Percentiles rank a stretch among this genome's conserved stretches.
These are phyloP conservation scores for Boletus reticulatus DNA, from an alignment of 768 basidiomycete species.

Conservation along the genomic window DNA sequence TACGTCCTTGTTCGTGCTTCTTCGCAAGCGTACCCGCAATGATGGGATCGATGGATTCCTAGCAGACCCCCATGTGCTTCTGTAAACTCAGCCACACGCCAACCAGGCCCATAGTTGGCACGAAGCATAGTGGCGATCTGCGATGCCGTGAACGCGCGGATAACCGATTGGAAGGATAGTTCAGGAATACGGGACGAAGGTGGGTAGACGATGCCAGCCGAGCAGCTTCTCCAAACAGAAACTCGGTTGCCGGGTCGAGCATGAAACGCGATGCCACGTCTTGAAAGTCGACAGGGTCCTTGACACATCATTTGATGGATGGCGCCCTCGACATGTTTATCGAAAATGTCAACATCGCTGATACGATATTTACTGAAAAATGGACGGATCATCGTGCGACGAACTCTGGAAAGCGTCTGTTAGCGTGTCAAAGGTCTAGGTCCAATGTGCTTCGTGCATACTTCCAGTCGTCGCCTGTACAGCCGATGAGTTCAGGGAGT, in stretches of 20 bases:
- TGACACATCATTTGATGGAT: constrained; percentile 32
- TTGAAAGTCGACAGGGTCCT: constrained; percentile 43
- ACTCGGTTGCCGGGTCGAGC: constrained; percentile 56
- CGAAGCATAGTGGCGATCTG: constrained; percentile 35
- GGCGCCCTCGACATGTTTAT: constrained; percentile 34
- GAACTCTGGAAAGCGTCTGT: neutral
- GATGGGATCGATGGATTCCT: constrained; percentile 50
- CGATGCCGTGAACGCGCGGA: constrained; percentile 37
- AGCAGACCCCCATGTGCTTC: constrained; percentile 39
- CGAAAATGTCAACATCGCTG: constrained; percentile 40
- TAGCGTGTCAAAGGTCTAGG: neutral
- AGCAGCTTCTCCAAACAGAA: constrained; percentile 48
- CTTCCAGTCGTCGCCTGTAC: constrained; percentile 39
- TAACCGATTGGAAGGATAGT: constrained; percentile 35
- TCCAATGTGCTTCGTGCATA: constrained; percentile 7
- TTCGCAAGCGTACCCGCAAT: constrained; percentile 40
- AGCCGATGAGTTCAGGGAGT: neutral
- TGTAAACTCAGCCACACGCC: constrained; percentile 43
- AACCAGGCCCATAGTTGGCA: constrained; percentile 36
- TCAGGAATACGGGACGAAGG: constrained; percentile 20
- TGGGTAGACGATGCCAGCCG: constrained; percentile 38
- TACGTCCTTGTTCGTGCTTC: constrained; percentile 21
- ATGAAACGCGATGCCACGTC: constrained; percentile 47
- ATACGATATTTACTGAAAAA: constrained; percentile 41
- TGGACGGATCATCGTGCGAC: constrained; percentile 41